phyloP scores from a whole-genome alignment of 352 stramenopile species.

The Phytophthora tentaculata region DNA sequence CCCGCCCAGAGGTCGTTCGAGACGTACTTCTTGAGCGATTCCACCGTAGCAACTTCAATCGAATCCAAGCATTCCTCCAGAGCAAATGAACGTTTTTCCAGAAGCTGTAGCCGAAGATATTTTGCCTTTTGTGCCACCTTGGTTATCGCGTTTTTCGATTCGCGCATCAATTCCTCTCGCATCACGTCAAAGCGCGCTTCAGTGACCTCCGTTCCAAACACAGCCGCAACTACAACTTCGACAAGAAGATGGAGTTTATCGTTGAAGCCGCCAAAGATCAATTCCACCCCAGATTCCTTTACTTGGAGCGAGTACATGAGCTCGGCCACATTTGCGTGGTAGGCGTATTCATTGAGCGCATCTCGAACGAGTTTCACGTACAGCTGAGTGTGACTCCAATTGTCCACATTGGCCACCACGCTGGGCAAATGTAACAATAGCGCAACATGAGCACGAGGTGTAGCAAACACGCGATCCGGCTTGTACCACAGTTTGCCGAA shows the following conservation, averaged over 20 bases:
- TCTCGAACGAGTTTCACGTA: conserved; percentile 73
- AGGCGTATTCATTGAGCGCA: conserved; percentile 75
- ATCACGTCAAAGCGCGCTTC: conserved; percentile 66
- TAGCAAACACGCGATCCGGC: conserved; percentile 60
- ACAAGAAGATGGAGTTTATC: conserved; percentile 76
- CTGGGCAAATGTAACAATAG: conserved; percentile 63
- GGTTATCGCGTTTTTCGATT: conserved; percentile 68
- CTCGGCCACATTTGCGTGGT: conserved; percentile 76
- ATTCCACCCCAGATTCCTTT: conserved; percentile 67
- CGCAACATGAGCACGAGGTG: conserved; percentile 61
- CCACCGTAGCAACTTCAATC: conserved; percentile 46
- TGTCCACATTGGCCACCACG: conserved; percentile 43
- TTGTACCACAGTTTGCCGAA: conserved; percentile 77
- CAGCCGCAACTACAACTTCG: conserved; percentile 58
- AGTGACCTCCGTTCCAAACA: conserved; percentile 58
- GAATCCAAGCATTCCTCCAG: conserved; percentile 53
- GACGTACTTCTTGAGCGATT: conserved; percentile 50
- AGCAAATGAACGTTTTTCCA: conserved; percentile 60
- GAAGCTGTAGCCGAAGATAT: conserved; percentile 66
- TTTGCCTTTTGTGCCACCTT: conserved; percentile 69
- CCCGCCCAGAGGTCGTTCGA: conserved; percentile 53
- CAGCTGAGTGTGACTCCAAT: conserved; percentile 56
- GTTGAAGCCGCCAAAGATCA: conserved; percentile 80
- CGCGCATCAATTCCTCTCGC: conserved; percentile 72
- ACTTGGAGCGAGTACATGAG: conserved; percentile 73